Evolutionary conservation across 2,329 filamentous ascomycete species (phyloP), one percentile per base, ranked within the genome.

Genomic region (Trichoderma asperellum): DNA sequence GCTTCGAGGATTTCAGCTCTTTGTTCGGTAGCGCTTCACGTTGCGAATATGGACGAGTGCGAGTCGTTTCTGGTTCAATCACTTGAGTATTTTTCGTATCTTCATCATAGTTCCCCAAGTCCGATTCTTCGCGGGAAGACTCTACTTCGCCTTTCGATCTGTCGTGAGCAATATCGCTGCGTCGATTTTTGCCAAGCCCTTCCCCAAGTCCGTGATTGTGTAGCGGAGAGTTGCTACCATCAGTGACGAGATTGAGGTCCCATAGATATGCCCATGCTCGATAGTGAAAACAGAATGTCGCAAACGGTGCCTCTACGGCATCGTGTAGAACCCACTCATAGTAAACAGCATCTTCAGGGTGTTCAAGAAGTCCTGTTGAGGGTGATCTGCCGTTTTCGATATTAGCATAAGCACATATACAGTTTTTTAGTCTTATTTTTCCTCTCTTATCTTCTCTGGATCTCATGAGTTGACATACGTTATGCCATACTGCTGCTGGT

Each of bases 201-300:
- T 66, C 37, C 27, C 53, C 8, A 0, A 58, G 29, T 53, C n/a
- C 35, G 3, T 16, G 18, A 14, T 34, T 18, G 24, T 40, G 27
- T 5, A 40, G 21, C 8, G n/a, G 34, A 40, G 68, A 64, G 55
- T 32, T 72, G 8, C 65, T 53, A 10, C 71, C 60, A n/a, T 73
- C 72, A 0, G 83, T 80, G 32, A 86, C 81, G 5, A 89, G 76
- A 65, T 84, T 85, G 11, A 88, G 79, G 37, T 81, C 76, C 8
- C 78, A 74, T 12, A 89, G 81, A 66, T 81, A 83, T 11, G 81
- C 78, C 82, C 81, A 84, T 7, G 84, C 86, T 35, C 86, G 82
- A 71, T 89, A 89, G 70, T 89, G 84, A 70, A 88, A 87, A 32
- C 81, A 81, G 70, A 88, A 89, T 0, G 81, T 82, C 5, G 82